Conservation (phyloP, 1,284 basidiomycete genomes). For the Apiotrichum sp. region DNA sequence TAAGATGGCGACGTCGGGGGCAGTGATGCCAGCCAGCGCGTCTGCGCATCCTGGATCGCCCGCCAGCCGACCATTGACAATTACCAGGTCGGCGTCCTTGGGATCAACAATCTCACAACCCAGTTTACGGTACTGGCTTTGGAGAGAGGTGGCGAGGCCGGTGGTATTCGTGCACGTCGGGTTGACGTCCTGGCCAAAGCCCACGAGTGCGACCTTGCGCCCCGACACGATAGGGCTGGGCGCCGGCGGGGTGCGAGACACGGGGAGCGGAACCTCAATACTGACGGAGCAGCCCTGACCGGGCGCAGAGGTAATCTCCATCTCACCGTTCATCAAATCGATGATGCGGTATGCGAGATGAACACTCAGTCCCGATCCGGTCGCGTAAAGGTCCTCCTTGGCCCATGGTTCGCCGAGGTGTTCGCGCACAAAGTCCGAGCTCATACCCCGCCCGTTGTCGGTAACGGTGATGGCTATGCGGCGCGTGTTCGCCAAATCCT, state of each 20-base stretch:
- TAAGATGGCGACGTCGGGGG: slow-evolving; percentile 33
- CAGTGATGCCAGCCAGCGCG: slow-evolving; percentile 13
- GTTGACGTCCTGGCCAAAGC: slow-evolving; percentile 21
- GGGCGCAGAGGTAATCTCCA: slow-evolving; percentile 39
- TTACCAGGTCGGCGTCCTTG: slow-evolving; percentile 32
- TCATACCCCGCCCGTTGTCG: slow-evolving; percentile 40
- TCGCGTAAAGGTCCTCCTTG: slow-evolving; percentile 40
- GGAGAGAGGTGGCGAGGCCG: slow-evolving; percentile 21
- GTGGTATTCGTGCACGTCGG: slow-evolving; percentile 7
- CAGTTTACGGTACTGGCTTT: slow-evolving; percentile 27
- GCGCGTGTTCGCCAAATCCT: slow-evolving; percentile 27
- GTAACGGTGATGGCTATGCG: slow-evolving; percentile 34
- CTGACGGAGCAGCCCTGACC: slow-evolving; percentile 36
- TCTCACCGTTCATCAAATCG: slow-evolving; percentile 41
- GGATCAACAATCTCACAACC: slow-evolving; percentile 28
- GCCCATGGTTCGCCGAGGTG: slow-evolving; percentile 37
- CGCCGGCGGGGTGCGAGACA: not conserved
- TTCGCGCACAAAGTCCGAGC: slow-evolving; percentile 29
- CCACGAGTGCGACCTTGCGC: slow-evolving; percentile 29
- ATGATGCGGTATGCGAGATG: slow-evolving; percentile 43
- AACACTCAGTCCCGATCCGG: slow-evolving; percentile 39
- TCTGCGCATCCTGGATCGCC: slow-evolving; percentile 7
- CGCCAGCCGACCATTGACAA: slow-evolving; percentile 31
- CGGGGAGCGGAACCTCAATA: slow-evolving; percentile 35
- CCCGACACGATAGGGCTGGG: not conserved